Evolutionary conservation across 805 yeast species (phyloP).

Genomic region (Saturnispora halmiae): DNA sequence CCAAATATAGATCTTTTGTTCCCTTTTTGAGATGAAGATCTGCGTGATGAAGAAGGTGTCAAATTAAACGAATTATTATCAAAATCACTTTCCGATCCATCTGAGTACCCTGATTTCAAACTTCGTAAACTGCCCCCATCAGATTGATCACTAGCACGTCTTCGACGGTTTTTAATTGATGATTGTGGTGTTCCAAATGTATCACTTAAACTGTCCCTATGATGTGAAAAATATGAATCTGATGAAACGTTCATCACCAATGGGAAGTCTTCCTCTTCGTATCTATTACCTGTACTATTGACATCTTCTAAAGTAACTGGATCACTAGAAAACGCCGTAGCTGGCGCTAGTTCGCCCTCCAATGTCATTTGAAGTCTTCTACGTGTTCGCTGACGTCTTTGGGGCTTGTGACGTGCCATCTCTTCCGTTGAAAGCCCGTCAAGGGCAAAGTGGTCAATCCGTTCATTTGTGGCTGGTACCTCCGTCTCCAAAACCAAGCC

Average conservation of each 20-base stretch:
- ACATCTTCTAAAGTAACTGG: not conserved
- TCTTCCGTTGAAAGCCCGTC: conserved; percentile 1
- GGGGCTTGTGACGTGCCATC: not conserved
- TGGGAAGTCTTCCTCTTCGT: conserved; percentile 5
- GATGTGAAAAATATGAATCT: conserved; percentile 29
- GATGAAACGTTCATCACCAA: conserved; percentile 21
- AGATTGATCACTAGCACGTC: conserved; percentile 25
- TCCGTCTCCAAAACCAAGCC: conserved; percentile 17
- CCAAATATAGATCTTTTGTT: conserved; percentile 8
- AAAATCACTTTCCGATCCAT: conserved; percentile 6
- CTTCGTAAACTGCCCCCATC: conserved; percentile 14
- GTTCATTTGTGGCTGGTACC: conserved; percentile 18
- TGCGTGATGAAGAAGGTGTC: conserved; percentile 17
- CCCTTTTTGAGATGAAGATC: conserved; percentile 7
- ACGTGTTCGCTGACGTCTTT: not conserved
- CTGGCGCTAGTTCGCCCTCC: not conserved
- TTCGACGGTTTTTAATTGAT: conserved; percentile 1
- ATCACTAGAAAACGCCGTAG: not conserved
- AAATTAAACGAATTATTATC: conserved; percentile 17
- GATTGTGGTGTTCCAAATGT: conserved; percentile 3
- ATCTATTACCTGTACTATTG: too few species aligned
- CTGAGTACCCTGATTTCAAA: conserved; percentile 1
- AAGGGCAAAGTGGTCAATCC: conserved; percentile 26
- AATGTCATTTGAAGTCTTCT: conserved; percentile 2
- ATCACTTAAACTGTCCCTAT: conserved; percentile 20